Conservation (phyloP, 495 filamentous ascomycete species). For the Cudoniella acicularis region DNA sequence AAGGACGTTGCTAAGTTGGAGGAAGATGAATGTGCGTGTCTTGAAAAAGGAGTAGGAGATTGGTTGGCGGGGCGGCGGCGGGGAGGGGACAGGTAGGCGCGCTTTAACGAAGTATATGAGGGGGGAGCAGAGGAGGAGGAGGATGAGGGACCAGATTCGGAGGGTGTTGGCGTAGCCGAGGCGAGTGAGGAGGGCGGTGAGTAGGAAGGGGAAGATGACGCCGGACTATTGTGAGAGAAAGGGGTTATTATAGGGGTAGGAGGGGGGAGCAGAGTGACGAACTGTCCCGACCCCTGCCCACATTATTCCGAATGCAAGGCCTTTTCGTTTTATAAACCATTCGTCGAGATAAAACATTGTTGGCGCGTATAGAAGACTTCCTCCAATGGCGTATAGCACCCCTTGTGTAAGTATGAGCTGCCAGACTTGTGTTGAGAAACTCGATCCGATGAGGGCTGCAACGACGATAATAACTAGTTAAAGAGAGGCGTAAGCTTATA, state of each 20-base stretch:
- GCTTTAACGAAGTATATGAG: constrained; percentile 55
- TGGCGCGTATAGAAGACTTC: constrained; percentile 39
- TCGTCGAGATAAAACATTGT: constrained; percentile 33
- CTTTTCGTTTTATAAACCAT: constrained; percentile 47
- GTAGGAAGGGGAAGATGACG: constrained; percentile 19
- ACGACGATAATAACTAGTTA: constrained; percentile 30
- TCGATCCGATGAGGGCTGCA: constrained; percentile 38
- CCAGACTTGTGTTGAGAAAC: constrained; percentile 39
- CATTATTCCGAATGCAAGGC: constrained; percentile 48
- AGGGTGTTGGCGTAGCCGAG: constrained; percentile 55
- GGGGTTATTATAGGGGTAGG: not conserved
- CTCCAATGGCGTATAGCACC: constrained; percentile 39
- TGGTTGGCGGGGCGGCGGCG: constrained; percentile 26
- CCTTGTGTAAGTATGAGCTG: constrained; percentile 52
- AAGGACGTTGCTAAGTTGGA: constrained; percentile 54
- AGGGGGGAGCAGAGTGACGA: constrained; percentile 12
- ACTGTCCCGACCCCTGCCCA: constrained; percentile 40
- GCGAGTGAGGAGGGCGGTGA: constrained; percentile 6
- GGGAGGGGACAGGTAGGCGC: constrained; percentile 42
- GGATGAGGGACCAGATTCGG: constrained; percentile 42
- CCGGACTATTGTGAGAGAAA: not conserved
- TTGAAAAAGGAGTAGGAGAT: constrained; percentile 43
- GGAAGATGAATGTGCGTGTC: constrained; percentile 42
- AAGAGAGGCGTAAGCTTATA: not conserved
- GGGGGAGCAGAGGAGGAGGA: constrained; percentile 46